phyloP scores from a whole-genome alignment of 257 asterid species.

The Solanum lycopersicoides region DNA sequence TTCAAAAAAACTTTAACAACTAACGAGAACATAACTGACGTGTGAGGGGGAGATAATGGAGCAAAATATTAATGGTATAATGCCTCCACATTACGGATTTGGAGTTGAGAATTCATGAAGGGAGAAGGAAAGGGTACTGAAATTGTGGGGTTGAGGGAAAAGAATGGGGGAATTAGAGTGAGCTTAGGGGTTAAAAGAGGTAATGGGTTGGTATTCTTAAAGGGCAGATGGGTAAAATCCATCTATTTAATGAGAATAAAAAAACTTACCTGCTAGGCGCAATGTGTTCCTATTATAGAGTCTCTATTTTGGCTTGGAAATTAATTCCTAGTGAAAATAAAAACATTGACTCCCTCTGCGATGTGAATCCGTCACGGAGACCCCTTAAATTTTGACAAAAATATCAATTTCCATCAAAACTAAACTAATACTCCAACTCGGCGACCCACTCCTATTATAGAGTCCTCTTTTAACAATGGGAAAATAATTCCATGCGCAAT shows the following conservation, averaged over 20 bases:
- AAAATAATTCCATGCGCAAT: neutral
- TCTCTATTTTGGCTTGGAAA: no score
- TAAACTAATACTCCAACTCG: neutral
- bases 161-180: neutral
- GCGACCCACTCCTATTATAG: fast-evolving
- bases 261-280: neutral
- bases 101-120: neutral
- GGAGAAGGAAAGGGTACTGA: neutral
- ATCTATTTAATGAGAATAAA: no score
- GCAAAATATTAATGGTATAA: neutral
- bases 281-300: neutral
- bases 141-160: neutral
- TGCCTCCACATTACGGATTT: neutral
- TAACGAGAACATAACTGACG: neutral
- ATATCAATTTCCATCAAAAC: no score
- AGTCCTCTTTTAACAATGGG: neutral
- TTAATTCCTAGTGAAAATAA: neutral
- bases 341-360: neutral
- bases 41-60: neutral
- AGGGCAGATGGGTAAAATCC: neutral
- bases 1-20: no score
- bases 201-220: neutral
- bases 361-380: neutral
- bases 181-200: neutral
- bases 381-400: neutral